Evolutionary conservation across 2,329 filamentous ascomycete species (phyloP).

Genomic region (Byssoonygena ceratinophila): DNA sequence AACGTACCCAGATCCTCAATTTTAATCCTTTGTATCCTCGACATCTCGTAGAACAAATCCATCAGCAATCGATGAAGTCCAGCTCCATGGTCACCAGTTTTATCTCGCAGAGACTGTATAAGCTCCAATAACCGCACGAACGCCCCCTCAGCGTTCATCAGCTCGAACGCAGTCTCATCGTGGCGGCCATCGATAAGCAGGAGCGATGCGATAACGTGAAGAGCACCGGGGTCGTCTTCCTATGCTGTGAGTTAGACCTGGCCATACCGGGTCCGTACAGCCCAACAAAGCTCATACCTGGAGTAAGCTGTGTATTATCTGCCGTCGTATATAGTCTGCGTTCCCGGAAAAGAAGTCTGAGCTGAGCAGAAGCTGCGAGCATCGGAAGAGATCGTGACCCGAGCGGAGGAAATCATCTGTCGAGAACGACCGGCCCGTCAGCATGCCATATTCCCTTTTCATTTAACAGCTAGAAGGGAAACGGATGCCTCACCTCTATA

Average conservation of each 20-base stretch:
- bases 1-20: conserved; percentile 63
- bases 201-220: conserved; percentile 74
- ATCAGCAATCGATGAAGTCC: conserved; percentile 70
- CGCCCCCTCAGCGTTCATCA: conserved; percentile 76
- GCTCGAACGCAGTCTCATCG: conserved; percentile 67
- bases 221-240: conserved; percentile 71
- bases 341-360: conserved; percentile 65
- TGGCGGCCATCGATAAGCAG: conserved; percentile 76
- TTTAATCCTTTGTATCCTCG: conserved; percentile 72
- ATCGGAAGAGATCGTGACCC: conserved; percentile 69
- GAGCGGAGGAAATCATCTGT: conserved; percentile 59
- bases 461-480: not conserved
- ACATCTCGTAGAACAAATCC: conserved; percentile 93
- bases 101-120: conserved; percentile 53
- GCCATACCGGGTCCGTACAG: not conserved
- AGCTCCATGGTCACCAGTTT: conserved; percentile 41
- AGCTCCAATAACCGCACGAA: conserved; percentile 77
- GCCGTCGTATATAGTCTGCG: conserved; percentile 76
- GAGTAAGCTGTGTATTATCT: conserved; percentile 83
- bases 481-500: conserved; percentile 48
- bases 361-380: conserved; percentile 66
- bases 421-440: not conserved
- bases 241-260: conserved; percentile 33
- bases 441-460: conserved; percentile 5
- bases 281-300: conserved; percentile 39